These are phyloP conservation scores for Mycosarcoma mackinlayi DNA, from an alignment of 1,284 basidiomycete genomes.

Conservation along the genomic window DNA sequence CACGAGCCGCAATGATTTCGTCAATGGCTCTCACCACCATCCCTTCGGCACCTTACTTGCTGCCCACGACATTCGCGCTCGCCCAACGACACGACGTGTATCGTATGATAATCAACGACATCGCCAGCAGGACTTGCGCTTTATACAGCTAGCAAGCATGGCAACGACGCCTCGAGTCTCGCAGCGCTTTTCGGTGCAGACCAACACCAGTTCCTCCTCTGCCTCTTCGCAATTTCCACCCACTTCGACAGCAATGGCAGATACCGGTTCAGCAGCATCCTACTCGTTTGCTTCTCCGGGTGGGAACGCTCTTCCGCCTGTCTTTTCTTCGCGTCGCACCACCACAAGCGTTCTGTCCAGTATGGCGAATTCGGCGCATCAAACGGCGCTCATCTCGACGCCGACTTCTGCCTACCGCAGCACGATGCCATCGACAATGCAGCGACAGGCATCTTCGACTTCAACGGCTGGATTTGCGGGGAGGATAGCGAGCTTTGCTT, in stretches of 20 bases:
- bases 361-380: slow-evolving; percentile 10
- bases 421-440: neutral
- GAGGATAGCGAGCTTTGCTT: slow-evolving; percentile 25
- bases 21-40: neutral
- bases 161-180: slow-evolving; percentile 27
- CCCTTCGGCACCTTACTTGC: neutral
- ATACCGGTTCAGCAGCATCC: slow-evolving; percentile 7
- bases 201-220: slow-evolving; percentile 18
- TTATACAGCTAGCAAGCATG: slow-evolving; percentile 19
- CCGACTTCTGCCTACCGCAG: neutral
- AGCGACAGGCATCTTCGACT: neutral
- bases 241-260: neutral
- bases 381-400: slow-evolving; percentile 12
- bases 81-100: too few relatives aligned
- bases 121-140: too few relatives aligned
- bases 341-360: slow-evolving; percentile 9
- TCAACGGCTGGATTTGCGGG: neutral
- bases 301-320: slow-evolving; percentile 12
- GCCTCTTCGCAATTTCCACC: slow-evolving; percentile 5
- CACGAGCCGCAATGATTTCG: slow-evolving; percentile 23
- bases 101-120: too few relatives aligned
- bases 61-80: too few relatives aligned
- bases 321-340: slow-evolving; percentile 30
- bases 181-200: slow-evolving; percentile 42
- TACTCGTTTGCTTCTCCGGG: slow-evolving; percentile 22